These are phyloP conservation scores for Plectosphaerella sp. DNA, from an alignment of 2,329 filamentous ascomycete genomes.

Conservation along the genomic window DNA sequence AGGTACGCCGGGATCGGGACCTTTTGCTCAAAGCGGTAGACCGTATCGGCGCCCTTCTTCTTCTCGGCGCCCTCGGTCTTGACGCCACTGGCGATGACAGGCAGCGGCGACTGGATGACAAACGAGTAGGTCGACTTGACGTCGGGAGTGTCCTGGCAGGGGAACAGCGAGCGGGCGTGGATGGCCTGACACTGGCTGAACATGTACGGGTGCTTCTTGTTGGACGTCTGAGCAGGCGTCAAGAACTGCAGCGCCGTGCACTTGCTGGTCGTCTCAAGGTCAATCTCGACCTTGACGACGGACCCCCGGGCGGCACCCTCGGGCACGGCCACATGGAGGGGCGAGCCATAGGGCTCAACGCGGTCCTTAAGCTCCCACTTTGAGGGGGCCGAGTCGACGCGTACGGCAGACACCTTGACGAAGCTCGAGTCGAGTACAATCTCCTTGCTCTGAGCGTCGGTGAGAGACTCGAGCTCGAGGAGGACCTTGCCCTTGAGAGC, in stretches of 20 bases:
- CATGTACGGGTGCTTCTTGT: conserved; percentile 95
- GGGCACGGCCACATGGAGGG: conserved; percentile 61
- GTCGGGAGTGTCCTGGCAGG: conserved; percentile 95
- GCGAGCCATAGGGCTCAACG: conserved; percentile 69
- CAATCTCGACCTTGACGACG: conserved; percentile 55
- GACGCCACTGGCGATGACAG: conserved; percentile 88
- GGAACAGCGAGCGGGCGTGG: conserved; percentile 88
- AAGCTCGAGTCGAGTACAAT: conserved; percentile 87
- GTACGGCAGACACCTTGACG: conserved; percentile 68
- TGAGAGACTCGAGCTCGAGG: conserved; percentile 72
- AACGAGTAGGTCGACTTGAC: conserved; percentile 95
- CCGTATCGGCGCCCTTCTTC: conserved; percentile 50
- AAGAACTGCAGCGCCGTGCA: conserved; percentile 96
- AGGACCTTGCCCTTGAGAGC: conserved; percentile 72
- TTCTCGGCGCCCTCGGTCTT: conserved; percentile 44
- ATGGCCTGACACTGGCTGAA: conserved; percentile 98
- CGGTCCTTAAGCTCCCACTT: conserved; percentile 68
- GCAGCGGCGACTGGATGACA: conserved; percentile 78
- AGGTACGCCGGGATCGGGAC: conserved; percentile 93
- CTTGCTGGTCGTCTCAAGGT: conserved; percentile 74
- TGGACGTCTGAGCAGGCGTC: conserved; percentile 86
- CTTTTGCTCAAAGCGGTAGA: conserved; percentile 84
- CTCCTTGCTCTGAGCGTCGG: conserved; percentile 66
- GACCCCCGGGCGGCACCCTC: conserved; percentile 49
- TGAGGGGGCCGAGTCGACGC: conserved; percentile 58